Base-by-base conservation (phyloP, 257 asterid species). In the Salvia rosmarinus region DNA sequence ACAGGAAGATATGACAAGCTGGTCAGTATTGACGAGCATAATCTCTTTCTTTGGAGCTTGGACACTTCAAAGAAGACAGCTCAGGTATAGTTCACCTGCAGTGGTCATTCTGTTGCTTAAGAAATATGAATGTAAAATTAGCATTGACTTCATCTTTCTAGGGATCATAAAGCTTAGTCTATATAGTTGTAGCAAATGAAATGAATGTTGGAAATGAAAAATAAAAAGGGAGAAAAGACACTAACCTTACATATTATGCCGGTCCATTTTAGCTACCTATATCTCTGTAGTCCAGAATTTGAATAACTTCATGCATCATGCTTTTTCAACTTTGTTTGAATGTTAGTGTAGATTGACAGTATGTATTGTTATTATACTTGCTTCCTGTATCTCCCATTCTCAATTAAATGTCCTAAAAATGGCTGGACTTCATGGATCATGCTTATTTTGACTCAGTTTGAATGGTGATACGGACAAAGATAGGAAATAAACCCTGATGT, bases 1-100 rank as follows among this genome's bases (percentile, higher is more conserved):
- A 84, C 95, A 10, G 99, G 97, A 85, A 92, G 88, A 71, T 95
- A 95, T 76, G 99, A 95, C 89, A 95, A 88, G 84, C 74, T 95
- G 75, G 83, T 91, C 75, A 88, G 94, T 66, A 82, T 95, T 63
- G 99, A 95, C 50, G 98, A 89, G 83, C 96, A 91, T 70, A 89
- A 86, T 83, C 88, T 94, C 74, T 78, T 85, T 25, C 76, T 95
- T 30, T 95, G 98, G 99, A 83, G 90, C 86, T 81, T 95, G 57
- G 95, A 91, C 75, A 82, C 90, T 63, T 84, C 95, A 69, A 95
- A 90, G 86, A 91, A 91, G 85, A 78, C 91, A 68, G 96, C 99
- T 72, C 98, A 87, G 96, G 98, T 95, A 85, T 70, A 74, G 35
- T 61, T 70, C 72, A 34, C 69, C 19, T 39, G 50, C 71, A 35